phyloP scores from a whole-genome alignment of 2,329 filamentous ascomycete genomes.

The Stylonectria norvegica region DNA sequence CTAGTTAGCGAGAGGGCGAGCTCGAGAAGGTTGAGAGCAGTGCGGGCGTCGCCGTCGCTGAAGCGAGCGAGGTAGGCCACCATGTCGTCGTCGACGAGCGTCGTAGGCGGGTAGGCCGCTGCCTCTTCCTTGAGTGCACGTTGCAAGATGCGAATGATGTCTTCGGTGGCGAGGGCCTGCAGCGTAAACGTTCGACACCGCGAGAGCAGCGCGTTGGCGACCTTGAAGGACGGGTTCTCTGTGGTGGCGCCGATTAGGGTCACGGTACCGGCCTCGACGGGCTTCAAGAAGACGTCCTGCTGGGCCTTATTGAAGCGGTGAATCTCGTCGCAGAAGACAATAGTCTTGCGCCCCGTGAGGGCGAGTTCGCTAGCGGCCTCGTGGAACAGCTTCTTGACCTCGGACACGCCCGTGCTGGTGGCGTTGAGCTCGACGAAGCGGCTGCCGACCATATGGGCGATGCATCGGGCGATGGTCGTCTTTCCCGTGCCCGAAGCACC shows the following conservation, averaged over 20 bases:
- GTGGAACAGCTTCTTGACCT: slow-evolving; percentile 87
- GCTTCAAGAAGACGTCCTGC: slow-evolving; percentile 90
- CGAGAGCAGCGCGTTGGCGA: slow-evolving; percentile 82
- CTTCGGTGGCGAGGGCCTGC: slow-evolving; percentile 66
- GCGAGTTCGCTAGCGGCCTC: slow-evolving; percentile 77
- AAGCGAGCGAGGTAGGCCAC: slow-evolving; percentile 80
- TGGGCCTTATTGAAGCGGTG: slow-evolving; percentile 88
- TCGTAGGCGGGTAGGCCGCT: slow-evolving; percentile 36
- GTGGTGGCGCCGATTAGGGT: slow-evolving; percentile 94
- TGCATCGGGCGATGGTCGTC: slow-evolving; percentile 88
- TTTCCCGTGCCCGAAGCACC: slow-evolving; percentile 78
- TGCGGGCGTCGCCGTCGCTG: slow-evolving; percentile 88
- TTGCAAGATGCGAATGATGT: slow-evolving; percentile 69
- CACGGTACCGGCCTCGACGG: slow-evolving; percentile 86
- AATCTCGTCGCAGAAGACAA: slow-evolving; percentile 97
- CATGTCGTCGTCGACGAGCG: slow-evolving; percentile 72
- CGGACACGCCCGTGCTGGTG: slow-evolving; percentile 79
- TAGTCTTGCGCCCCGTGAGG: slow-evolving; percentile 84
- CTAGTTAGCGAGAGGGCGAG: slow-evolving; percentile 70
- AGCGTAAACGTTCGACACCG: slow-evolving; percentile 90
- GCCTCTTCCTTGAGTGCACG: slow-evolving; percentile 69
- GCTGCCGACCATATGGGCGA: slow-evolving; percentile 76
- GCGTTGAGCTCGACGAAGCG: slow-evolving; percentile 96
- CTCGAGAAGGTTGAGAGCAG: slow-evolving; percentile 87
- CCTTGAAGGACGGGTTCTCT: slow-evolving; percentile 93